phyloP scores from a whole-genome alignment of 2,329 filamentous ascomycete genomes.

The Berkeleyomyces rouxiae region DNA sequence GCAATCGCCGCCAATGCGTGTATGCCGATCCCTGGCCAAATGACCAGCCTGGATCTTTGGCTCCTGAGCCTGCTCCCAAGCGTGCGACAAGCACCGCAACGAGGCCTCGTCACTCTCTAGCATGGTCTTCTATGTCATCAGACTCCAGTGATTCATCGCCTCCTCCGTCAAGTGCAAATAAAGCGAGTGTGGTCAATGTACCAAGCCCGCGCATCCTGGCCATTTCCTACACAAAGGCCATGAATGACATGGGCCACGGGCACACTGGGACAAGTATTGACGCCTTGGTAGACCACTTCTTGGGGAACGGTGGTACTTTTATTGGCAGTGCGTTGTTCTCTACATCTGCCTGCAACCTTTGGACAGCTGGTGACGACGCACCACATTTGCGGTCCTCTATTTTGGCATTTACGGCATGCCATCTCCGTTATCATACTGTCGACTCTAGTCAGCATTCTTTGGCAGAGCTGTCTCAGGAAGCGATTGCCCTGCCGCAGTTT shows the following conservation, averaged over 20 bases:
- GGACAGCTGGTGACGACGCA: constrained; percentile 7
- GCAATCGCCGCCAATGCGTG: constrained; percentile 15
- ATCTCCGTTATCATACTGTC: constrained; percentile 15
- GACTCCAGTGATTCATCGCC: background rate
- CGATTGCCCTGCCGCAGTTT: constrained; percentile 15
- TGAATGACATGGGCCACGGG: constrained; percentile 5
- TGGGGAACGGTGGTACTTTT: constrained; percentile 14
- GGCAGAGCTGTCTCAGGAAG: constrained; percentile 17
- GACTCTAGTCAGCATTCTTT: constrained; percentile 10
- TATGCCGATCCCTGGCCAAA: background rate
- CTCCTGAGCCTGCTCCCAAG: background rate
- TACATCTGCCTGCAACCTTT: constrained; percentile 11
- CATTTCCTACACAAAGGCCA: constrained; percentile 8
- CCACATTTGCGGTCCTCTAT: constrained; percentile 16
- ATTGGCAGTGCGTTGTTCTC: constrained; percentile 13
- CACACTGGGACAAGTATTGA: constrained; percentile 7
- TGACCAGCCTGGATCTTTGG: background rate
- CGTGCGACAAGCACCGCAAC: background rate
- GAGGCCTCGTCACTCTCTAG: background rate
- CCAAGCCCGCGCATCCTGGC: constrained; percentile 3
- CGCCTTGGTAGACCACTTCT: constrained; percentile 11
- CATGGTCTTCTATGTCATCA: background rate
- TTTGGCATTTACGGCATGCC: constrained; percentile 17
- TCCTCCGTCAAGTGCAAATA: background rate
- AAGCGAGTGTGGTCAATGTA: background rate